Evolutionary conservation across 192 early-diverging fungal genomes (phyloP), one percentile per base, ranked within the genome.

Genomic region (Backusella luteola): DNA sequence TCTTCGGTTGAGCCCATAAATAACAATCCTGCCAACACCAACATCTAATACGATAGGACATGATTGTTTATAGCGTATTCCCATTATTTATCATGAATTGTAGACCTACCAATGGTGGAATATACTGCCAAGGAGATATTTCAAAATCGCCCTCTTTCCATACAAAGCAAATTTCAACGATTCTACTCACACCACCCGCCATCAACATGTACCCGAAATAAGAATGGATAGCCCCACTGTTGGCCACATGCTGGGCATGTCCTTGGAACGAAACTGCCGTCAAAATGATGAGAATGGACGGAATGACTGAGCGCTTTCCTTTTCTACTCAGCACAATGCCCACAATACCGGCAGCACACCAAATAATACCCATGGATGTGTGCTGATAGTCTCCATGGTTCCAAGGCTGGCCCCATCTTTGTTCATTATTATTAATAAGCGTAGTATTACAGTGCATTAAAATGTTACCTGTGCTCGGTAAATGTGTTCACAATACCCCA

Each of bases 401-500:
- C 91, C 91, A 92, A 73, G 83, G 29, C 6, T 67, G 59, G 14
- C 82, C 82, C 82, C 82, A 84, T 63, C 82, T 77, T 41, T 56
- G 34, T n/a, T 23, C 12, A 17, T 23, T 1, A 6, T 36, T 9
- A 69, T 17, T 14, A n/a, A 69, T 34, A 69, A 69, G 29, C 29
- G 29, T 39, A 11, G 8, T 9, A 39, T 29, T 3, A 39, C 12
- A 39, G 12, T 3, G 12, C 2, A 70, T 32, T 3, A 26, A 8
- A 26, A 63, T 39, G 7, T 44, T 87, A 89, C 73, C 90, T 85
- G 80, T 92, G 91, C 80, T 92, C 91, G 9, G 91, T 92, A 44
- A 90, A 92, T 11, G 91, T 90, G 76, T 92, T 92, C 71, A 91
- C 83, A 75, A 90, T 87, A 21, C 91, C 91, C 91, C 91, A 92